Conservation (phyloP, 345 rosid species). For the Draba incana region DNA sequence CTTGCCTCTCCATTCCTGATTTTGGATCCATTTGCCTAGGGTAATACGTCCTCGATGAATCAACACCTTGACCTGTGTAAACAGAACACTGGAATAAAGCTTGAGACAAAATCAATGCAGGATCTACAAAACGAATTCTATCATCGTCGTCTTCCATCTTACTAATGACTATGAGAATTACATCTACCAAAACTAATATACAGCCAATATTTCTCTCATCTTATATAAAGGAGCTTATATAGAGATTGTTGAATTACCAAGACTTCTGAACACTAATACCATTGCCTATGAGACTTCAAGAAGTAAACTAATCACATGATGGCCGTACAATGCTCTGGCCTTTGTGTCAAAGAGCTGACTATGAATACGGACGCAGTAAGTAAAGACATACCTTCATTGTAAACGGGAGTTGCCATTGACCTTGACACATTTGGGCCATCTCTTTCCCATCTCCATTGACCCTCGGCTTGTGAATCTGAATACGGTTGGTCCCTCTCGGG, state of each 20-base stretch:
- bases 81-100: constrained; percentile 21
- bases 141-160: neutral
- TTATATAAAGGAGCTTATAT: neutral
- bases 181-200: neutral
- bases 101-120: constrained; percentile 1
- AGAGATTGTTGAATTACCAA: constrained; percentile 6
- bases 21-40: constrained; percentile 62
- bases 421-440: constrained; percentile 67
- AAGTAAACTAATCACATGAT: constrained; percentile 1
- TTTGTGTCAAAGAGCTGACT: neutral
- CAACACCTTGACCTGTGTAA: constrained; percentile 72
- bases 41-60: constrained; percentile 64
- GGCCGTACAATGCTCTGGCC: neutral
- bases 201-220: neutral
- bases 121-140: constrained; percentile 11
- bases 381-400: constrained; percentile 59
- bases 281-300: neutral
- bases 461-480: constrained; percentile 54
- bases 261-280: neutral
- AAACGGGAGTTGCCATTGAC: constrained; percentile 52
- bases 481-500: constrained; percentile 77
- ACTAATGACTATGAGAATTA: neutral
- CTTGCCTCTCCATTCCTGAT: constrained; percentile 54
- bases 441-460: constrained; percentile 80
- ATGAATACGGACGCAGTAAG: neutral